Evolutionary conservation across 2,329 filamentous ascomycete species (phyloP).

Genomic region (Diplodia sapinea): DNA sequence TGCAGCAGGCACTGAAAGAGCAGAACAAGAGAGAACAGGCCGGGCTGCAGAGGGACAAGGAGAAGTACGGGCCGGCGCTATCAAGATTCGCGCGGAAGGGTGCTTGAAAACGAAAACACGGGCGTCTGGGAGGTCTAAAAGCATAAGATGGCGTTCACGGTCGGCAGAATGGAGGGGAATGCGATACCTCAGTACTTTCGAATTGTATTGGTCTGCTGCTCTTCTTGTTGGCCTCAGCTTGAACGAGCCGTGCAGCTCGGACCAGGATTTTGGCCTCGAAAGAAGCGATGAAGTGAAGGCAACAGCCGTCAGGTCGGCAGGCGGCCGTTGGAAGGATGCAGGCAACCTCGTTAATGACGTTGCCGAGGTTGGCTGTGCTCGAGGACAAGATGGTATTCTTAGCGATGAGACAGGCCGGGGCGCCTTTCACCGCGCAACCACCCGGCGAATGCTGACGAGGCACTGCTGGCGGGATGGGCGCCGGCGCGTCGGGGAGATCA

Average conservation of each 20-base stretch:
- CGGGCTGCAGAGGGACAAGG: conserved; percentile 69
- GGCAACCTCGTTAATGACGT: neutral
- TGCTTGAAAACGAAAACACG: neutral
- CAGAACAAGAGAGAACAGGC: conserved; percentile 71
- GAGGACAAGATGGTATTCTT: neutral
- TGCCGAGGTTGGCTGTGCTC: neutral
- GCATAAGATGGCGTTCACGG: conserved; percentile 12
- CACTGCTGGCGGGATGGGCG: neutral
- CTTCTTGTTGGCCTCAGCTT: neutral
- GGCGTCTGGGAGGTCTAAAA: conserved; percentile 20
- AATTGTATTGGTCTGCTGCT: no score
- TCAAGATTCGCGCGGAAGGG: conserved; percentile 80
- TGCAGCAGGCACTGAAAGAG: conserved; percentile 78
- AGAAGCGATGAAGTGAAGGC: neutral
- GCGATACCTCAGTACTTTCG: conserved; percentile 4
- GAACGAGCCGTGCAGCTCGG: no score
- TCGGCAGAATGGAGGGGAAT: neutral
- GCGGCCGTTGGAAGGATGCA: neutral
- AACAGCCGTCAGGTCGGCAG: neutral
- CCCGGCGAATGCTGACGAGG: neutral
- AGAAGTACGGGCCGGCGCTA: conserved; percentile 82
- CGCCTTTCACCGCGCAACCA: neutral
- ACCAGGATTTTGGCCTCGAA: no score
- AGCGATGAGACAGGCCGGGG: neutral
- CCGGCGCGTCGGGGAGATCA: neutral